Evolutionary conservation across 78 protist genomes (phyloP).

Genomic region (Dictyostelium intermedium): DNA sequence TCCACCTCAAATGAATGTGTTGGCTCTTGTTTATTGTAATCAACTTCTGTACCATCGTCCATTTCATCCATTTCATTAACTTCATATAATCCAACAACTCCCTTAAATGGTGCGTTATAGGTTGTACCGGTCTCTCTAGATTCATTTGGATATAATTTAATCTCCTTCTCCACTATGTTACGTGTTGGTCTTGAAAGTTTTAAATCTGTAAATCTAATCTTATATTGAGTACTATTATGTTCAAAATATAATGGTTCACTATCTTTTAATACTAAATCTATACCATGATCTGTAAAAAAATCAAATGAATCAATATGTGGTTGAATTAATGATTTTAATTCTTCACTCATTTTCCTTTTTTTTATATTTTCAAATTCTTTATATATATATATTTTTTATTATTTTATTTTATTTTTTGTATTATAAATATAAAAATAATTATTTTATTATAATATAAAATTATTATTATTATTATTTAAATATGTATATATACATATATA

Average conservation of each 20-base stretch:
- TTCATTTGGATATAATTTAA: slow-evolving; percentile 15
- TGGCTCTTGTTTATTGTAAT: neutral
- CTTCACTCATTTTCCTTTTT: slow-evolving; percentile 30
- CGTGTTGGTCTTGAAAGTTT: neutral
- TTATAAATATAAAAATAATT: neutral
- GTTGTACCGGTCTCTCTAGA: slow-evolving; percentile 18
- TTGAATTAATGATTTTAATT: slow-evolving; percentile 23
- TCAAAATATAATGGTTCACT: slow-evolving; percentile 34
- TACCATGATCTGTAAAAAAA: slow-evolving; percentile 58
- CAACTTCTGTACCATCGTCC: neutral
- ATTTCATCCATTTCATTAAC: neutral
- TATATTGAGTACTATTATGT: neutral
- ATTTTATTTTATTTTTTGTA: neutral
- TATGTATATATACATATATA: neutral
- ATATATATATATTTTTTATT: neutral
- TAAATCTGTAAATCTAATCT: neutral
- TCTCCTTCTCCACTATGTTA: neutral
- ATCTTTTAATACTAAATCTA: neutral
- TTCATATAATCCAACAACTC: neutral
- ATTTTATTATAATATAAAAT: neutral
- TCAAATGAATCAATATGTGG: slow-evolving; percentile 81
- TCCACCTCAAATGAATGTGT: neutral
- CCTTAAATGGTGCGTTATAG: slow-evolving; percentile 10
- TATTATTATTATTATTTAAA: neutral
- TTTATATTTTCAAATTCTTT: neutral